Evolutionary conservation across 192 early-diverging fungal species (phyloP).

Genomic region (Coemansia sp.): DNA sequence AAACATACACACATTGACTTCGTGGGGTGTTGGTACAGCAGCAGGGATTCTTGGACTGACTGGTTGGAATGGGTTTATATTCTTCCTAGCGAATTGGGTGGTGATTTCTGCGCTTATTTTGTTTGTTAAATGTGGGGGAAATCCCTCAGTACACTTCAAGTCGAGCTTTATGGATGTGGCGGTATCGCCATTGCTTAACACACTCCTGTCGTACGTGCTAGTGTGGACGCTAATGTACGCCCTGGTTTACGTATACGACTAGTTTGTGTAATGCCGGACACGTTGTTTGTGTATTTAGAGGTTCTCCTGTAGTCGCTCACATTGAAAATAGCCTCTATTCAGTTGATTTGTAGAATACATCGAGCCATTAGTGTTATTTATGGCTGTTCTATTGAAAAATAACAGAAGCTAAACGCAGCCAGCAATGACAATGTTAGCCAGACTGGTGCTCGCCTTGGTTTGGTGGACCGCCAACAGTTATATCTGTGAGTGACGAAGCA

Average conservation of each 20-base stretch:
- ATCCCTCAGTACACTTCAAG: constrained; percentile 63
- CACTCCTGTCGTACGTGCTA: constrained; percentile 49
- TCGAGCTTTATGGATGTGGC: constrained; percentile 48
- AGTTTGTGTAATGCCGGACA: not conserved
- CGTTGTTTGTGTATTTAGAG: not conserved
- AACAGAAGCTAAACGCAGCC: not conserved
- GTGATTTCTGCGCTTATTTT: constrained; percentile 63
- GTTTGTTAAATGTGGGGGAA: constrained; percentile 59
- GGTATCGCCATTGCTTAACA: constrained; percentile 44
- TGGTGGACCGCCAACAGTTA: not conserved
- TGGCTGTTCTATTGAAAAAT: not conserved
- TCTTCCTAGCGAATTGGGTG: constrained; percentile 70
- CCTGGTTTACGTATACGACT: constrained; percentile 54
- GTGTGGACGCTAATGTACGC: constrained; percentile 56
- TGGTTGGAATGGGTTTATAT: constrained; percentile 78
- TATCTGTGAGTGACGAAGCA: not conserved
- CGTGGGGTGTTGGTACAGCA: constrained; percentile 68
- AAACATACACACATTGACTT: constrained; percentile 53
- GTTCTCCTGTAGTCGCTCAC: not conserved
- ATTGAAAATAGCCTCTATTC: not conserved
- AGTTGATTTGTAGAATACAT: not conserved
- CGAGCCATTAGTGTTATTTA: not conserved
- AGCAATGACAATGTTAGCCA: not conserved
- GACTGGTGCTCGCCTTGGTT: not conserved
- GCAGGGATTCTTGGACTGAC: constrained; percentile 89